phyloP scores from a whole-genome alignment of 225 moss, liverwort and hornwort genomes.

The Physcomitrium patens region DNA sequence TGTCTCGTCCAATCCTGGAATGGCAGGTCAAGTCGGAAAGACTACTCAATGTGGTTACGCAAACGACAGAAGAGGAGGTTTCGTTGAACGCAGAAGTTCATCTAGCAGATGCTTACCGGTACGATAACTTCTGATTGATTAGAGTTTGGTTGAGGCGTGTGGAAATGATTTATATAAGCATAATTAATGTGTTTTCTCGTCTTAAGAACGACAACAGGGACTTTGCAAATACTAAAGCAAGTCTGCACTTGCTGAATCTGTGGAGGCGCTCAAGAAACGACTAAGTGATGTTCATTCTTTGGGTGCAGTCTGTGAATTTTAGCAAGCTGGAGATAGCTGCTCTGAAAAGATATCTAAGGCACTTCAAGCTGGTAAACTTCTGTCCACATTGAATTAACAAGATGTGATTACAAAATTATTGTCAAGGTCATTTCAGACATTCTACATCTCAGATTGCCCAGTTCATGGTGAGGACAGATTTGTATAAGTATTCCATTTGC shows the following conservation, averaged over 20 bases:
- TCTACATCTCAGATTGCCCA: no score
- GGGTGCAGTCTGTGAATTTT: conserved; percentile 39
- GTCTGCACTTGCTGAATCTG: neutral
- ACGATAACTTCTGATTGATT: neutral
- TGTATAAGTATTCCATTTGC: neutral
- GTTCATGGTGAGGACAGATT: no score
- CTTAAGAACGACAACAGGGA: no score
- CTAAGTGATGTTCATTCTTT: neutral
- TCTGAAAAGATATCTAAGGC: conserved; percentile 42
- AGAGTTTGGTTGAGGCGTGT: no score
- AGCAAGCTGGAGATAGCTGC: conserved; percentile 47
- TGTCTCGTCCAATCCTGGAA: conserved; percentile 14
- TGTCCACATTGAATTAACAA: neutral
- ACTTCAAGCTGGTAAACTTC: conserved; percentile 35
- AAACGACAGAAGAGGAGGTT: conserved; percentile 6
- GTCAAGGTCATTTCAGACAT: neutral
- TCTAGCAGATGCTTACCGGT: conserved; percentile 29
- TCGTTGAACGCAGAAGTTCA: conserved; percentile 25
- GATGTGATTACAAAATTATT: neutral
- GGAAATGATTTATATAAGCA: neutral
- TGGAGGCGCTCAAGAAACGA: no score
- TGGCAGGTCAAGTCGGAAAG: conserved; percentile 11
- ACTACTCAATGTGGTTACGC: conserved; percentile 8
- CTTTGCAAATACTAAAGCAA: neutral
- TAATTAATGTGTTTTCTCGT: neutral